Conservation (phyloP, 768 basidiomycete genomes). For the Trichaptum fuscoviolaceum region DNA sequence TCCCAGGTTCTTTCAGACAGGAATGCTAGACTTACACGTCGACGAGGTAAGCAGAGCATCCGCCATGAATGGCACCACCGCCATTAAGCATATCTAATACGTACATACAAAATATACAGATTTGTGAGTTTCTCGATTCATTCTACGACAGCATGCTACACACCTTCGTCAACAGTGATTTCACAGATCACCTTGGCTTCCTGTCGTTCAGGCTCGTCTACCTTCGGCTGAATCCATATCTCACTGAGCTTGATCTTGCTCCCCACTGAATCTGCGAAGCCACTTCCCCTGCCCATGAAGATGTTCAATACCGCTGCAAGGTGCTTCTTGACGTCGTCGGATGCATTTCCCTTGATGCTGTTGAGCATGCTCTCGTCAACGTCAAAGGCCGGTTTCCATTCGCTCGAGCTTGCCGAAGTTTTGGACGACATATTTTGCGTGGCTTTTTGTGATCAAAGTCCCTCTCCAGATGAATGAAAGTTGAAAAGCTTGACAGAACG, state of each 20-base stretch:
- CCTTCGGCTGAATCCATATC: slow-evolving; percentile 36
- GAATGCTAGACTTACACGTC: slow-evolving; percentile 39
- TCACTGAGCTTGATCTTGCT: slow-evolving; percentile 32
- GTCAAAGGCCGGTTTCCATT: neutral
- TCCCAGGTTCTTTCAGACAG: neutral
- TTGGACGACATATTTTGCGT: neutral
- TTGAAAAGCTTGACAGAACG: neutral
- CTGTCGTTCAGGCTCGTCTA: slow-evolving; percentile 36
- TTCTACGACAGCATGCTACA: slow-evolving; percentile 3
- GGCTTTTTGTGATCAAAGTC: neutral
- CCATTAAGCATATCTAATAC: slow-evolving; percentile 39
- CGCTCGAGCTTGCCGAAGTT: neutral
- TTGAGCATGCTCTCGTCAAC: neutral
- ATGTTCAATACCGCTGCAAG: slow-evolving; percentile 19
- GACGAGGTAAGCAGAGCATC: slow-evolving; percentile 38
- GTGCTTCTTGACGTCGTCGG: slow-evolving; percentile 22
- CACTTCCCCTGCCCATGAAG: slow-evolving; percentile 7
- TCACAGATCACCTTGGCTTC: slow-evolving; percentile 46
- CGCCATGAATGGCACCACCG: slow-evolving; percentile 33
- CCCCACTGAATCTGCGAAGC: slow-evolving; percentile 10
- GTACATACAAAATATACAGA: neutral
- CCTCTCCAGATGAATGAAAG: neutral
- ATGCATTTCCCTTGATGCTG: slow-evolving; percentile 21
- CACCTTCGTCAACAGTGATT: slow-evolving; percentile 38
- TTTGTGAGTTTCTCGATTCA: neutral